Base-by-base conservation (phyloP, 805 yeast species). In the Myxozyma neotropica region DNA sequence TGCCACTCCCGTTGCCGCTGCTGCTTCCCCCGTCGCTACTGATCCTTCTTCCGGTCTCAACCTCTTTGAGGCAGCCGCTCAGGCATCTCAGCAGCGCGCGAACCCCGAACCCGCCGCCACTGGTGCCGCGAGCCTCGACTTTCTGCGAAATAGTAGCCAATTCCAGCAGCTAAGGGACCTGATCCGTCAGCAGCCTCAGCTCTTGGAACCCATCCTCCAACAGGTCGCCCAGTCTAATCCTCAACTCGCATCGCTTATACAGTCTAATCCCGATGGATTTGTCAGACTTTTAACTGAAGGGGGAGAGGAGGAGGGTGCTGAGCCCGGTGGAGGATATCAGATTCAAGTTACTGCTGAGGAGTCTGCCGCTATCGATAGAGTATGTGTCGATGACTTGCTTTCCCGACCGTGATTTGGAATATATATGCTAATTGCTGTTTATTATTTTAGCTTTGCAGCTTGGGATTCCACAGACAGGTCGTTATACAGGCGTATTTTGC, bases 401-500 rank as follows among this genome's bases (percentile, higher is more conserved):
- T 21, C 10, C 36, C 21, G 8, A 15, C n/a, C 8, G 4, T 6
- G 6, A 2, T 21, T 15, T 10, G 8, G 52, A 26, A 33, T 21
- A 12, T 2, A 6, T 40, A 15, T 42, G 10, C 45, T 36, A 19
- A 44, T 12, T 15, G 17, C 24, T 38, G 0, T 17, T 31, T 10
- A 23, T n/a, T n/a, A n/a, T n/a, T n/a, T n/a, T n/a, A 61, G 63
- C 80, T 94, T 66, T 87, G 96, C 73, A 97, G 88, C 74, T 80
- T 94, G 66, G 99, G 99, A 0, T 94, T 94, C 70, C 96, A 90
- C 67, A 83, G 96, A 67, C 81, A 86, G 67, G 78, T 87, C 58
- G 99, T 89, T 46, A 83, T 91, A 61, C 96, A 92, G 77, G 96
- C 95, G 31, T 94, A 89, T 77, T 86, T 94, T 81, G 98, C 98